Evolutionary conservation across 2,329 filamentous ascomycete genomes (phyloP), one percentile per base, ranked within the genome.

Genomic region (Botrytis fabae): DNA sequence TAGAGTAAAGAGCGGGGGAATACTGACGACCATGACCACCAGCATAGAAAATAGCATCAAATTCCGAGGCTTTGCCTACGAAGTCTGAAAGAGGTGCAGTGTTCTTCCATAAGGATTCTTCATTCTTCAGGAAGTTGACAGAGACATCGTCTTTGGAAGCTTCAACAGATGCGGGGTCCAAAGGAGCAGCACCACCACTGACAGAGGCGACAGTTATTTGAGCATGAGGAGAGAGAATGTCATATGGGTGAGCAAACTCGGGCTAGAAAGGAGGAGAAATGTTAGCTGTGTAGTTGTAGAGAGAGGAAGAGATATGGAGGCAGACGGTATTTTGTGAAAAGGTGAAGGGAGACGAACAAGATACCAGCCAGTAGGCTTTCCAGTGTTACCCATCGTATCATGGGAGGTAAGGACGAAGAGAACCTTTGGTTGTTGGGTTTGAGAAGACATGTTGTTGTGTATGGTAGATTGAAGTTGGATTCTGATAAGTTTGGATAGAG

Each of bases 41-140:
- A 61, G 89, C 86, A 76, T 85, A 89, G 79, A 88, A 89, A 69
- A 89, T 83, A 1, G 85, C 87, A 73, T 87, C 87, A 73, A 85
- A 89, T 51, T 88, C 85, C 4, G 79, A 79, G 0, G 84, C 85
- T 32, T 83, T 83, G 1, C 85, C 84, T 0, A 85, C 63, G 57
- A 88, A 83, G 25, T 83, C 82, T 14, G 82, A 79, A 2, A 89
- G 79, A 77, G 85, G 85, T n/a, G 84, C 77, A 0, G 87, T 89
- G 38, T 87, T 85, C 74, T 85, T 85, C 86, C 86, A 89, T 4
- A 88, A 79, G 0, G 80, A 69, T 71, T 84, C 79, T 69, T 88
- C 81, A 65, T 83, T 83, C 28, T 85, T 83, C n/a, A 86, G 71
- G 78, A 86, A 86, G 4, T 79, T 78, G 2, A 76, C 72, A 0